Percentiles rank a stretch among this genome's conserved stretches.
Conservation (phyloP, 768 basidiomycete species). For the Dendrothele bispora region DNA sequence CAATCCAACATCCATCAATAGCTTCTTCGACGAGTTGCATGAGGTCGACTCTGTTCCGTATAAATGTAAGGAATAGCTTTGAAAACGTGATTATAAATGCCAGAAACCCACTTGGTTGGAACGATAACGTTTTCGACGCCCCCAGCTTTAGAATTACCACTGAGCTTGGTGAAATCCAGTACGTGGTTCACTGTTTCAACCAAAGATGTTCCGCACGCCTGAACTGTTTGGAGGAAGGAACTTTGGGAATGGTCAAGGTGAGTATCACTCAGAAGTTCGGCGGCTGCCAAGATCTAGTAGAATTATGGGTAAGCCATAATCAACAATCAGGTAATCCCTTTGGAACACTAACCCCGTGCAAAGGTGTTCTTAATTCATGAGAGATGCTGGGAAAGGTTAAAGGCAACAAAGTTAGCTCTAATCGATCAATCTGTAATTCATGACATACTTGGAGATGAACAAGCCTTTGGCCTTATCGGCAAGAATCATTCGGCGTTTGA, state of each 20-base stretch:
- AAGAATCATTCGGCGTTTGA: constrained; percentile 89
- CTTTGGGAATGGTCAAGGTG: constrained; percentile 76
- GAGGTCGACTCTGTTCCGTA: constrained; percentile 57
- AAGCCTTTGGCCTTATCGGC: constrained; percentile 93
- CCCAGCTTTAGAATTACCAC: constrained; percentile 79
- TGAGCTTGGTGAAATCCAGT: constrained; percentile 92
- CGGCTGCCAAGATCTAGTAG: constrained; percentile 80
- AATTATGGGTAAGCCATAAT: constrained; percentile 1
- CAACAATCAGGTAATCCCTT: not conserved
- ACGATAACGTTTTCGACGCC: constrained; percentile 77
- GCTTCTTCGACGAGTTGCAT: constrained; percentile 86
- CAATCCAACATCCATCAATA: constrained; percentile 93
- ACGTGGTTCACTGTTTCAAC: constrained; percentile 98
- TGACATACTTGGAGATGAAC: constrained; percentile 84
- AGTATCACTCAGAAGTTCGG: constrained; percentile 87
- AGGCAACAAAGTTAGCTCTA: constrained; percentile 1
- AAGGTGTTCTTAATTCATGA: constrained; percentile 86
- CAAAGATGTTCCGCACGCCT: constrained; percentile 92
- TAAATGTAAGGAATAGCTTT: not conserved
- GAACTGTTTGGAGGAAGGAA: constrained; percentile 90
- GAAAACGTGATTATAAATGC: constrained; percentile 21
- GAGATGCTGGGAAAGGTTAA: constrained; percentile 37
- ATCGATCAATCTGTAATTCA: not conserved
- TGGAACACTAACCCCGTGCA: constrained; percentile 77
- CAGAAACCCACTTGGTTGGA: constrained; percentile 53